Percentiles rank a stretch among this genome's conserved stretches.
Conservation (phyloP, 1,139 yeast genomes). For the Pichia sp. region DNA sequence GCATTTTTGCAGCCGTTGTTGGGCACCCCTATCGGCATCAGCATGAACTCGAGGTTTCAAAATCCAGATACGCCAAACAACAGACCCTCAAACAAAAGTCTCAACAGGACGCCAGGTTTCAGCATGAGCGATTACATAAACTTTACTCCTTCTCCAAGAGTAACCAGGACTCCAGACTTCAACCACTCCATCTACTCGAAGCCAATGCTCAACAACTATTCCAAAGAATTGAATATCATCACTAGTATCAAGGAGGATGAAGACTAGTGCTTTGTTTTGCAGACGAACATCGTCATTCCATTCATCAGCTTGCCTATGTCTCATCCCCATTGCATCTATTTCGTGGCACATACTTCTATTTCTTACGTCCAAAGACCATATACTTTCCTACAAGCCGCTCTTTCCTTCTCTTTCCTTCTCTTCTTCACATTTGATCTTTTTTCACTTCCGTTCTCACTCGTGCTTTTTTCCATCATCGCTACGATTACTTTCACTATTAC, state of each 20-base stretch:
- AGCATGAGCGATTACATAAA: conserved; percentile 81
- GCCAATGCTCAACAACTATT: conserved; percentile 17
- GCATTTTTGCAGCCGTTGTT: conserved; percentile 18
- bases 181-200: conserved; percentile 2
- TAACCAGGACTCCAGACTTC: conserved; percentile 28
- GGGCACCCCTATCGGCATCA: conserved; percentile 22
- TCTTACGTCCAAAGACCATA: neutral
- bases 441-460: neutral
- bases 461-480: neutral
- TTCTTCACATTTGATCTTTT: neutral
- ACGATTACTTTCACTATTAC: neutral
- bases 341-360: neutral
- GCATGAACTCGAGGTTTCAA: conserved; percentile 16
- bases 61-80: conserved; percentile 29
- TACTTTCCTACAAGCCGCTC: neutral
- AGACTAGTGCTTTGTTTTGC: neutral
- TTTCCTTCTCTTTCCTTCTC: too few species aligned
- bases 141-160: conserved; percentile 67
- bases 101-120: conserved; percentile 61
- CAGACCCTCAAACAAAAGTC: conserved; percentile 10
- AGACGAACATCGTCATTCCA: too few species aligned
- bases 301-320: neutral
- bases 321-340: neutral
- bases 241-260: conserved; percentile 14
- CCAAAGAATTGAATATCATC: conserved; percentile 24